Conservation (phyloP, 176 grass and related monocot genomes). For the Pontederia paniculata region DNA sequence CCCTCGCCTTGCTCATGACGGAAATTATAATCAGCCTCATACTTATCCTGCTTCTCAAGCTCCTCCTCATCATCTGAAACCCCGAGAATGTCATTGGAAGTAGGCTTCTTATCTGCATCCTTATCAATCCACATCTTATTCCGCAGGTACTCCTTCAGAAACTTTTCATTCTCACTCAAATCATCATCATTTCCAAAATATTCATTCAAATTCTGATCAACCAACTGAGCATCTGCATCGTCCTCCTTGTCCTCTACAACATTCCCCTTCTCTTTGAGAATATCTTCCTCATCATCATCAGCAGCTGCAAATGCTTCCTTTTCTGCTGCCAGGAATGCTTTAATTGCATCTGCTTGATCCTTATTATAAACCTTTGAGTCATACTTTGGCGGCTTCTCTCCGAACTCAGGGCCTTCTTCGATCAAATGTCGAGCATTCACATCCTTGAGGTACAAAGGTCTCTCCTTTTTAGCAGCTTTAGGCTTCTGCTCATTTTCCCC, state of each 20-base stretch:
- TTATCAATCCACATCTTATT: constrained; percentile 44
- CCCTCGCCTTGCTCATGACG: constrained; percentile 64
- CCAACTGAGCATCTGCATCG: constrained; percentile 32
- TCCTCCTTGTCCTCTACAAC: constrained; percentile 9
- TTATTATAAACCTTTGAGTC: constrained; percentile 53
- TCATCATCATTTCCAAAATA: constrained; percentile 61
- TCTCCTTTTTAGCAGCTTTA: constrained; percentile 55
- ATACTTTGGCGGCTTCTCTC: constrained; percentile 35
- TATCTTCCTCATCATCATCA: constrained; percentile 26
- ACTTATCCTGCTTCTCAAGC: constrained; percentile 46
- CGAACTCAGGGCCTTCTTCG: constrained; percentile 68
- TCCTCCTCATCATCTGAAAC: constrained; percentile 58
- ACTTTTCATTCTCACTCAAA: constrained; percentile 57
- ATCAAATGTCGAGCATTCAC: constrained; percentile 64
- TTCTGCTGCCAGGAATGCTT: constrained; percentile 60
- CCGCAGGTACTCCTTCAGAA: constrained; percentile 70
- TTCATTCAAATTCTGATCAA: constrained; percentile 37
- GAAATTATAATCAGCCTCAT: constrained; percentile 46
- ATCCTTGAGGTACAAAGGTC: constrained; percentile 80
- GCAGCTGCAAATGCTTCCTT: constrained; percentile 32
- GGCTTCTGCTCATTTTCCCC: constrained; percentile 19
- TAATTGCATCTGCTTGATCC: constrained; percentile 53
- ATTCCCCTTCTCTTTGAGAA: constrained; percentile 49
- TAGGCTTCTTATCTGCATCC: constrained; percentile 21
- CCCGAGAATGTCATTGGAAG: constrained; percentile 26